Evolutionary conservation across 805 yeast genomes (phyloP).

Genomic region (Saccharomyces jurei): DNA sequence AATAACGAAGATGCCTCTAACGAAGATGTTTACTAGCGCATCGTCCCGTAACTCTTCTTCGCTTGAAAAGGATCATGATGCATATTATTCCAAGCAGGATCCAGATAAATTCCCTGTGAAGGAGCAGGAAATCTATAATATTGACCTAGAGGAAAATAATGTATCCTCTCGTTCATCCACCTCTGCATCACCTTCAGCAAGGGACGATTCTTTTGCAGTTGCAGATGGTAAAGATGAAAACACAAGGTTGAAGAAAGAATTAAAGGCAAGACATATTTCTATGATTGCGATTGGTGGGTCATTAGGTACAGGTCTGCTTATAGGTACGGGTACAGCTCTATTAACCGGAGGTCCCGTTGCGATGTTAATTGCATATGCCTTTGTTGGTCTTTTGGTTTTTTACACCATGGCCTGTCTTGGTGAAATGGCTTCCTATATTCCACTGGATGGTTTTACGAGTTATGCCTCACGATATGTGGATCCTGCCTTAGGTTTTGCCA

Average conservation of each 20-base stretch:
- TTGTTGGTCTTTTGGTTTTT: conserved; percentile 65
- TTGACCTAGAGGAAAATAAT: background rate
- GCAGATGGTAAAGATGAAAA: conserved; percentile 13
- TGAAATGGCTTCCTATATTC: conserved; percentile 61
- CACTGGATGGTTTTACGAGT: conserved; percentile 60
- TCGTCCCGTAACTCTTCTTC: background rate
- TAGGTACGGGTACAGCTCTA: conserved; percentile 68
- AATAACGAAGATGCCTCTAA: background rate
- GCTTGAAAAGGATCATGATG: background rate
- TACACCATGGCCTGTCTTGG: conserved; percentile 63
- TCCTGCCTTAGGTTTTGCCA: conserved; percentile 40
- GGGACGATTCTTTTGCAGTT: background rate
- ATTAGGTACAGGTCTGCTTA: conserved; percentile 69
- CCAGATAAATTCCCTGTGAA: background rate
- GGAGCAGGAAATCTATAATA: background rate
- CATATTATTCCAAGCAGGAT: background rate
- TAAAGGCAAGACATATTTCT: conserved; percentile 51
- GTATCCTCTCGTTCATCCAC: background rate
- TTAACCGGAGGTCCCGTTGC: conserved; percentile 58
- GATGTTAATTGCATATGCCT: conserved; percentile 50
- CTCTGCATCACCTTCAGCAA: background rate
- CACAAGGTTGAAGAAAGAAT: conserved; percentile 19
- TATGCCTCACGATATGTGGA: conserved; percentile 46
- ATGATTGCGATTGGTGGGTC: conserved; percentile 83
- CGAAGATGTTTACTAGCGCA: background rate